Evolutionary conservation across 2,329 filamentous ascomycete genomes (phyloP).

Genomic region (Penicillium glabrum): DNA sequence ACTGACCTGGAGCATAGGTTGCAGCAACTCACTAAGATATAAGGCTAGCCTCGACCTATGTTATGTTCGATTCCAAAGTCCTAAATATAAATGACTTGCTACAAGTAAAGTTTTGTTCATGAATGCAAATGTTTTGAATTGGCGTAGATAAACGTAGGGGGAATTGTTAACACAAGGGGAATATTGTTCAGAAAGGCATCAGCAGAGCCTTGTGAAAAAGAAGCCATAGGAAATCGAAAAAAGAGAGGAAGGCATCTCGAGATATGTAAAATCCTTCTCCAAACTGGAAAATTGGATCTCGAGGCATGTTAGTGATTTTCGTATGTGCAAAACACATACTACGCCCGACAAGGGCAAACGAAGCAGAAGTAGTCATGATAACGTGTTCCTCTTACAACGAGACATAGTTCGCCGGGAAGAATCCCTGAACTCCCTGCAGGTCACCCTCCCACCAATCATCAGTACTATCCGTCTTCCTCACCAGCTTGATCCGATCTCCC

Average conservation of each 20-base stretch:
- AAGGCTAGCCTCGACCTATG: too few species aligned
- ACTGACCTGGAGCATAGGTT: too few species aligned
- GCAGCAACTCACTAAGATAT: too few species aligned
- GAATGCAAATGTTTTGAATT: neutral
- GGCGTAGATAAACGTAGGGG: neutral
- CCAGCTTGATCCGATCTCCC: constrained; percentile 73
- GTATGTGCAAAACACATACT: too few species aligned
- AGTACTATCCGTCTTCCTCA: constrained; percentile 75
- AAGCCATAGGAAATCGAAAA: neutral
- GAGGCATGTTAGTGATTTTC: neutral
- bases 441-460: constrained; percentile 92
- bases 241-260: neutral
- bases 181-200: neutral
- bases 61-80: too few species aligned
- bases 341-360: neutral
- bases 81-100: too few species aligned
- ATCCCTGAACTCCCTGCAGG: constrained; percentile 64
- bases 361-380: neutral
- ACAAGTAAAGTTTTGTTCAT: too few species aligned
- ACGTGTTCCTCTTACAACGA: constrained; percentile 28
- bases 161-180: neutral
- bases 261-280: neutral
- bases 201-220: neutral
- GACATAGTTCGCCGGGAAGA: constrained; percentile 84
- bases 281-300: neutral